Base-by-base conservation (phyloP, 495 filamentous ascomycete genomes). In the Trichoderma erinaceum region DNA sequence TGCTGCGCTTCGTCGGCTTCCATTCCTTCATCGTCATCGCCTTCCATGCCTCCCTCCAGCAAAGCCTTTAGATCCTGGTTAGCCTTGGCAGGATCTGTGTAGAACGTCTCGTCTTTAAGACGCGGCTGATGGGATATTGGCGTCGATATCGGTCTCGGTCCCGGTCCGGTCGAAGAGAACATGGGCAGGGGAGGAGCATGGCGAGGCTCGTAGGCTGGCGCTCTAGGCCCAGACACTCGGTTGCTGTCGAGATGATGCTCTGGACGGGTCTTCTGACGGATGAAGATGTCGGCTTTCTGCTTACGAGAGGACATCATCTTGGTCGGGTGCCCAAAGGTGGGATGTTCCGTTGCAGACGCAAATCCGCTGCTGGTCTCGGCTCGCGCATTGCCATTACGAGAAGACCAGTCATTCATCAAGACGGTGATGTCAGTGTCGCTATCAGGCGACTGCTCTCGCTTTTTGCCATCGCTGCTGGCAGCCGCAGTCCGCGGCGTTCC, bases 1-100 rank as follows among this genome's bases (percentile, higher is more conserved):
- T 32, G 66, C 16, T 74, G 68, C 13, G 35, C 72, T 5, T 74
- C 72, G 4, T 74, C 72, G 2, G 73, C 73, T 0, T 75, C 73
- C 11, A 79, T 75, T 7, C 81, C 79, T 25, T 79, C 81, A 0
- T 86, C 88, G 4, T 87, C 86, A 29, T 90, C 90, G 21, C 93
- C 92, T 63, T 95, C 93, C 71, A 97, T 88, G 2, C 89, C 89
- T 25, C 93, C 93, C 77, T 96, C 92, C 4, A 97, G 80, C 18
- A 97, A 76, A 41, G 89, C 92, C 75, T 97, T 96, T 68, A 97
- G 87, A 71, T 96, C 91, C 68, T 91, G 89, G 16, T 88, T 87
- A 3, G 93, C 92, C 72, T 94, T 89, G 32, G 82, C 82, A 0
- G 88, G 81, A 72, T 96, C 91, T 0, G 96, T 87, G 74, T 92